Percentiles rank a stretch among this genome's conserved stretches.
Conservation (phyloP, 1,284 basidiomycete species). For the Ustilago esculenta region DNA sequence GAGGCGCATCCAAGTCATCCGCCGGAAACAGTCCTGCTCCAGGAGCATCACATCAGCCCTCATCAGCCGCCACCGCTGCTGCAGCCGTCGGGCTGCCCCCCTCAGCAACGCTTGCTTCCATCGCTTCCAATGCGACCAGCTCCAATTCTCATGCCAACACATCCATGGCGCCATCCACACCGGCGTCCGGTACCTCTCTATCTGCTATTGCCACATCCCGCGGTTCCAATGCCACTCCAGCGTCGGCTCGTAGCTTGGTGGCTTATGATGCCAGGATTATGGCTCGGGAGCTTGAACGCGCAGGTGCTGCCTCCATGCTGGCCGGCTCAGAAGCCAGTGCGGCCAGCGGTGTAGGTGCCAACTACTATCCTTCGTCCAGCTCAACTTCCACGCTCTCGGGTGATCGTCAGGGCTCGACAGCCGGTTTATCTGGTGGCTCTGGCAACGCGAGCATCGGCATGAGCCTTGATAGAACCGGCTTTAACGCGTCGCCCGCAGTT, state of each 20-base stretch:
- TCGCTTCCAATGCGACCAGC: constrained; percentile 48
- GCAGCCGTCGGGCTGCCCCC: constrained; percentile 27
- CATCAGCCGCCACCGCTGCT: constrained; percentile 3
- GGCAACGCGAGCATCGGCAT: constrained; percentile 1
- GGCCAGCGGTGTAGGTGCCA: not conserved
- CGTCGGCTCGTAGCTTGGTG: constrained; percentile 24
- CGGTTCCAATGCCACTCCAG: constrained; percentile 15
- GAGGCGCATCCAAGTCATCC: constrained; percentile 10
- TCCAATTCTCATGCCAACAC: constrained; percentile 38
- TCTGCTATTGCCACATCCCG: constrained; percentile 9
- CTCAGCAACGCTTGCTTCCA: constrained; percentile 37
- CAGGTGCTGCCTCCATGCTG: constrained; percentile 38
- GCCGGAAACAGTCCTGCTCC: constrained; percentile 9
- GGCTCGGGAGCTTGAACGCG: constrained; percentile 49
- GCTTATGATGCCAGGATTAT: constrained; percentile 46
- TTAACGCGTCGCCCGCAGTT: constrained; percentile 18
- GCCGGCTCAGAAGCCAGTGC: constrained; percentile 30
- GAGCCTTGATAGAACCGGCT: constrained; percentile 2
- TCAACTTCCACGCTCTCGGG: constrained; percentile 12
- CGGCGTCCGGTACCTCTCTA: constrained; percentile 9
- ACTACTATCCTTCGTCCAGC: constrained; percentile 14
- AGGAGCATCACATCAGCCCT: constrained; percentile 2
- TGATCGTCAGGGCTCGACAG: constrained; percentile 17
- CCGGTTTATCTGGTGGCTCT: not conserved
- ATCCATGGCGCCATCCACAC: constrained; percentile 21